Base-by-base conservation (phyloP, 768 basidiomycete species). In the Leccinum barrowsii region DNA sequence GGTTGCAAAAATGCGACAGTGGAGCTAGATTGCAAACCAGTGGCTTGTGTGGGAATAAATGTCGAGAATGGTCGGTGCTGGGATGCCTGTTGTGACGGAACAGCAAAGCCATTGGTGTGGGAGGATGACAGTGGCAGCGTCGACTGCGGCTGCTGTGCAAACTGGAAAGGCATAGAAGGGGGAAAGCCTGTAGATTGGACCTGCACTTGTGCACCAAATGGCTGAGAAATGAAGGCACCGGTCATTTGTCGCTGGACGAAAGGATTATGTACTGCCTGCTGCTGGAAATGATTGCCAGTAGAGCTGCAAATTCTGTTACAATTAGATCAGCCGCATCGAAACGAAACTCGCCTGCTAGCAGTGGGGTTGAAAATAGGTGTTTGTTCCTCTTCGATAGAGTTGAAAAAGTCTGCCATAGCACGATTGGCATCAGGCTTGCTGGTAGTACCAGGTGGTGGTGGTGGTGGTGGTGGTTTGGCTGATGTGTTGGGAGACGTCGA, bases 401-500 rank as follows among this genome's bases (percentile, higher is more conserved):
- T 74, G 74, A 99, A 97, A 77, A 99, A 94, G 73, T 98, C 96
- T 19, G 84, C 74, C 55, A 87, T 77, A 32, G 79, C 80, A 57
- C 83, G 84, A 60, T 72, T 78, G 34, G 58, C 62, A n/a, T 72
- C 72, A 34, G 73, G 63, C 57, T 77, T 78, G 49, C 67, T 65
- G 7, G 67, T 64, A 15, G 73, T 55, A 4, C 50, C 56, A 44
- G 65, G 54, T 8, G 72, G 50, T 4, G 67, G 61, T 2, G 76
- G 24, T 24, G 24, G 24, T 26, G 24, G 24, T 2, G 71, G 57
- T 19, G 71, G 55, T 26, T 74, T 63, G 24, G 67, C 55, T 42
- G 44, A 58, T 28, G 70, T 52, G 35, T 63, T 56, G 1, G 69
- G 51, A 13, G 67, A 57, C n/a, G 61, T 58, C 30, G 64, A 55